Evolutionary conservation across 192 early-diverging fungal species (phyloP).

Genomic region (Coemansia sp.): DNA sequence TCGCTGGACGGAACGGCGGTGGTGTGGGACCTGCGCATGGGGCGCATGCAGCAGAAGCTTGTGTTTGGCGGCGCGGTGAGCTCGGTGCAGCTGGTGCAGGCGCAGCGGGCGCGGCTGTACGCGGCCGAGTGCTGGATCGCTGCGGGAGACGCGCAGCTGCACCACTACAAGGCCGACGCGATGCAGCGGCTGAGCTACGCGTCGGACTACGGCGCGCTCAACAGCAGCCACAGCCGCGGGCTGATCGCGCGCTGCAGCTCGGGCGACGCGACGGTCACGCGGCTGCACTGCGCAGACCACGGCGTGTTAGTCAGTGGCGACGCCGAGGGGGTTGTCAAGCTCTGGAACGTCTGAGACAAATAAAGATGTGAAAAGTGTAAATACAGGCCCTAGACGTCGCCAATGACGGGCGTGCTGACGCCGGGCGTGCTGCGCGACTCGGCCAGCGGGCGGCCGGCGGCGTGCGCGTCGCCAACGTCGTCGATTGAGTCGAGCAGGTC

Average conservation of each 20-base stretch:
- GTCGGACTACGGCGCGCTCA: conserved; percentile 49
- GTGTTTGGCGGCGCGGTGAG: conserved; percentile 54
- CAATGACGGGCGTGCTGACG: conserved; percentile 39
- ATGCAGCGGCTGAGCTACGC: conserved; percentile 57
- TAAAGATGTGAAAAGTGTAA: background rate
- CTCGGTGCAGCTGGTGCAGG: conserved; percentile 15
- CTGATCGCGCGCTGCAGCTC: background rate
- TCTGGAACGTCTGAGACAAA: conserved; percentile 52
- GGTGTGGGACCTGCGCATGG: conserved; percentile 76
- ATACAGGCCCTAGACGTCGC: conserved; percentile 15
- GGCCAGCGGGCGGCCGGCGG: background rate
- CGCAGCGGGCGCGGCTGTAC: conserved; percentile 45
- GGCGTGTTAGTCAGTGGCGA: conserved; percentile 58
- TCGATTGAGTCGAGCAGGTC: conserved; percentile 40
- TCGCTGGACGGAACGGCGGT: conserved; percentile 61
- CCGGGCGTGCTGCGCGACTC: conserved; percentile 16
- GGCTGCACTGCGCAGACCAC: conserved; percentile 8
- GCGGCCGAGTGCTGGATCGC: conserved; percentile 55
- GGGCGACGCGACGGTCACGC: conserved; percentile 4
- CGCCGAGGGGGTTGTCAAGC: conserved; percentile 57
- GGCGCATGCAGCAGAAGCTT: conserved; percentile 57
- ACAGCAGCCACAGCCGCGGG: conserved; percentile 45
- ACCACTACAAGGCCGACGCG: conserved; percentile 59
- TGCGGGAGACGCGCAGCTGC: conserved; percentile 40
- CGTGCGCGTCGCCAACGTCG: background rate